Percentiles rank a stretch among this genome's conserved stretches.
These are phyloP conservation scores for Aciculosporium take DNA, from an alignment of 2,329 filamentous ascomycete genomes.

Conservation along the genomic window DNA sequence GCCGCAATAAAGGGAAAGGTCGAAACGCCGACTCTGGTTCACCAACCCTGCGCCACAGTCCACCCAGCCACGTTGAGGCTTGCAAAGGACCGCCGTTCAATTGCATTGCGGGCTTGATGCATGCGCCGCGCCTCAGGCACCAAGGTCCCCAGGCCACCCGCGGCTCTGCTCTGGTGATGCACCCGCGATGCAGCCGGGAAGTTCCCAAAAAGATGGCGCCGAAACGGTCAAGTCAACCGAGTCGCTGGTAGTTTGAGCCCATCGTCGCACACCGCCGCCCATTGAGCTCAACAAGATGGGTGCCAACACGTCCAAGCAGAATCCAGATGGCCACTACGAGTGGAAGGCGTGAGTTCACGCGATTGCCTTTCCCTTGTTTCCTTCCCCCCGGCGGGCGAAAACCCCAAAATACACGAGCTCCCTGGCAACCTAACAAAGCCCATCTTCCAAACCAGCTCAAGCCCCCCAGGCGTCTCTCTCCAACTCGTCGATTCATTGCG, in stretches of 20 bases:
- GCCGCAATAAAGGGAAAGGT: no score
- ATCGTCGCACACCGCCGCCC: conserved; percentile 17
- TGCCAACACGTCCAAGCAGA: conserved; percentile 40
- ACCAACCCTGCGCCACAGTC: conserved; percentile 5
- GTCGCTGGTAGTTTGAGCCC: conserved; percentile 14
- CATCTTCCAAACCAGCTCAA: conserved; percentile 21
- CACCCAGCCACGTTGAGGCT: conserved; percentile 5
- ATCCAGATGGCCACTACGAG: conserved; percentile 19
- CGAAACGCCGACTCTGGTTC: no score
- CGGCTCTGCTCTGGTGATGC: conserved; percentile 14
- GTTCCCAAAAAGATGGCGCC: conserved; percentile 14
- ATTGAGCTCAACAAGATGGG: conserved; percentile 36
- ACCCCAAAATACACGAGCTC: no score
- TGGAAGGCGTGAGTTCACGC: conserved; percentile 44
- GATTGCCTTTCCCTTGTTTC: no score
- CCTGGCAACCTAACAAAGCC: no score
- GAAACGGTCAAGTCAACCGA: conserved; percentile 9
- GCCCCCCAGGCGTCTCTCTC: conserved; percentile 52
- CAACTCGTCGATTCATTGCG: conserved; percentile 73
- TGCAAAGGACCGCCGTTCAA: neutral
- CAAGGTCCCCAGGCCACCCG: conserved; percentile 2
- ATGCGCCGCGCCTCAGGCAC: conserved; percentile 18
- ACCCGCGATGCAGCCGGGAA: conserved; percentile 21
- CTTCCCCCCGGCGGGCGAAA: no score
- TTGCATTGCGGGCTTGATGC: neutral